These are phyloP conservation scores for Phytophthora idaei DNA, from an alignment of 352 stramenopile genomes.

Conservation along the genomic window DNA sequence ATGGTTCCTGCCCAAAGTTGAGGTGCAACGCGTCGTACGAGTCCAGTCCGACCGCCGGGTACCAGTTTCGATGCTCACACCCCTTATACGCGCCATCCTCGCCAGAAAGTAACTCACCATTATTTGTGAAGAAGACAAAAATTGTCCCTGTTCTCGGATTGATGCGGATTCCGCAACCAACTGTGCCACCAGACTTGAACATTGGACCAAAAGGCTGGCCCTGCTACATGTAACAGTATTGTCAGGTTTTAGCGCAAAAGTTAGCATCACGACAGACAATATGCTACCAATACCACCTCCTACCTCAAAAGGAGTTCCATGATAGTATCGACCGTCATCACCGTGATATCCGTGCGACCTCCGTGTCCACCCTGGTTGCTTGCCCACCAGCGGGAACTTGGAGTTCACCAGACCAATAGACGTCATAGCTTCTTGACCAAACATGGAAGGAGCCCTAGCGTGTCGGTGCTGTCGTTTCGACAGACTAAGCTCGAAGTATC, in stretches of 20 bases:
- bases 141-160: constrained; percentile 18
- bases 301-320: constrained; percentile 51
- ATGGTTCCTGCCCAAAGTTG: constrained; percentile 87
- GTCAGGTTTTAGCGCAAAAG: not conserved
- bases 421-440: constrained; percentile 51
- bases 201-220: constrained; percentile 36
- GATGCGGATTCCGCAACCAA: constrained; percentile 46
- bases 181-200: constrained; percentile 35
- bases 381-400: constrained; percentile 61
- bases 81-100: constrained; percentile 39
- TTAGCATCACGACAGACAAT: not conserved
- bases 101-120: constrained; percentile 59
- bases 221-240: constrained; percentile 25
- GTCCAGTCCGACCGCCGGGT: constrained; percentile 86
- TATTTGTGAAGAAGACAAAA: constrained; percentile 79
- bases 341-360: constrained; percentile 80
- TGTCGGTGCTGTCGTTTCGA: constrained; percentile 32
- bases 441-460: constrained; percentile 3
- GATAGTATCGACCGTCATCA: constrained; percentile 77
- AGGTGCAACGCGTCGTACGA: constrained; percentile 78
- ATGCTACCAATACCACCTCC: not conserved
- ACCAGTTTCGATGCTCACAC: constrained; percentile 66
- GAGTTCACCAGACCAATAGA: constrained; percentile 63
- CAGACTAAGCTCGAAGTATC: constrained; percentile 83
- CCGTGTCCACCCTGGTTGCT: constrained; percentile 74